Evolutionary conservation across 805 yeast species (phyloP).

Genomic region (Torulaspora quercuum): DNA sequence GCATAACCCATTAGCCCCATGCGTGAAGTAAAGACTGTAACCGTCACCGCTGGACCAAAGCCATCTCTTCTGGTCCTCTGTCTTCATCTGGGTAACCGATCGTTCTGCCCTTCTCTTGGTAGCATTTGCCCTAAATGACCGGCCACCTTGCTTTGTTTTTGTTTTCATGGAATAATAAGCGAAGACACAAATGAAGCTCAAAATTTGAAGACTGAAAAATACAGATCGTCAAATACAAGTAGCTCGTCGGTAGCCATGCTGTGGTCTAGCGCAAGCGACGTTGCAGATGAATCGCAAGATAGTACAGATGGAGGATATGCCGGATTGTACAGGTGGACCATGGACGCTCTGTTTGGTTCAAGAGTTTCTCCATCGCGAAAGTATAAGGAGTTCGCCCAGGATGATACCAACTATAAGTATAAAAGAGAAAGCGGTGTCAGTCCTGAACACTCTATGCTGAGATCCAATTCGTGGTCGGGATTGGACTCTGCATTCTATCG

Average conservation of each 20-base stretch:
- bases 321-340: constrained; percentile 32
- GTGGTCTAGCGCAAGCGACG: constrained; percentile 6
- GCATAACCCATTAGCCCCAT: constrained; percentile 1
- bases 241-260: constrained; percentile 4
- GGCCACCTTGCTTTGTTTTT: too few species aligned
- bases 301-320: constrained; percentile 14
- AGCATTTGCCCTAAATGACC: constrained; percentile 1
- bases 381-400: constrained; percentile 28
- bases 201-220: neutral
- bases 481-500: constrained; percentile 24
- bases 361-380: constrained; percentile 31
- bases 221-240: neutral
- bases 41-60: constrained; percentile 9
- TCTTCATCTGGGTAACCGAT: neutral
- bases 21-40: neutral
- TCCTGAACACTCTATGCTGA: constrained; percentile 4
- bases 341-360: constrained; percentile 34
- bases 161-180: too few species aligned
- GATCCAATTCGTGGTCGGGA: constrained; percentile 32
- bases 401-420: constrained; percentile 27
- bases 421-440: constrained; percentile 4
- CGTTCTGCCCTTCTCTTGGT: neutral
- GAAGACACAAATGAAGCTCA: constrained; percentile 4
- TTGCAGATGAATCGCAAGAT: constrained; percentile 12
- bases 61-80: constrained; percentile 1